These are phyloP conservation scores for Taphrina deformans DNA, from an alignment of 1,139 yeast species.

Conservation along the genomic window DNA sequence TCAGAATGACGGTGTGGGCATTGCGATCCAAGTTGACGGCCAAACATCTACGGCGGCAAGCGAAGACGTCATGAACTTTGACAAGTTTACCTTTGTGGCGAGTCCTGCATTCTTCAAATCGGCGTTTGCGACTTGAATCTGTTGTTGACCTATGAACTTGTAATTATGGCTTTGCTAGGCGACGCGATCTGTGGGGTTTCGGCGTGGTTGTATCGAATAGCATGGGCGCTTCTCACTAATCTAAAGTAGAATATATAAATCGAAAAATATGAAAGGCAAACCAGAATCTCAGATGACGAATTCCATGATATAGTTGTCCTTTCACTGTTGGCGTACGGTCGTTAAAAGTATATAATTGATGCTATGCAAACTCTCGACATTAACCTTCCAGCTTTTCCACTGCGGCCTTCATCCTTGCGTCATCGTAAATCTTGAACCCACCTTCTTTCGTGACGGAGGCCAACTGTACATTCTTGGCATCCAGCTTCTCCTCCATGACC, in stretches of 20 bases:
- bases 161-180: no score
- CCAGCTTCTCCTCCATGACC: slow-evolving; percentile 98
- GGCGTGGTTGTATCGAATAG: no score
- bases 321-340: no score
- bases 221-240: no score
- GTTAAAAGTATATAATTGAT: not conserved
- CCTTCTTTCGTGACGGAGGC: slow-evolving; percentile 84
- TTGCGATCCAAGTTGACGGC: slow-evolving; percentile 7
- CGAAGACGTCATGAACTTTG: slow-evolving; percentile 21
- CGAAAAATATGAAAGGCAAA: no score
- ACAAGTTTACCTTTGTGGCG: slow-evolving; percentile 32
- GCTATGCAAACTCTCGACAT: not conserved
- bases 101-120: slow-evolving; percentile 27
- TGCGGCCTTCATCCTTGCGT: slow-evolving; percentile 78
- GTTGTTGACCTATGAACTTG: no score
- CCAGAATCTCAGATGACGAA: no score
- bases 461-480: slow-evolving; percentile 91
- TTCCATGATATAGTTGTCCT: no score
- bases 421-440: slow-evolving; percentile 85
- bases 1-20: not conserved
- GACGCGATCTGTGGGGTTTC: no score
- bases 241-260: no score
- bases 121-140: slow-evolving; percentile 6
- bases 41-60: not conserved
- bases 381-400: slow-evolving; percentile 62